phyloP scores from a whole-genome alignment of 768 basidiomycete genomes.

The Candolleomyces efflorescens region DNA sequence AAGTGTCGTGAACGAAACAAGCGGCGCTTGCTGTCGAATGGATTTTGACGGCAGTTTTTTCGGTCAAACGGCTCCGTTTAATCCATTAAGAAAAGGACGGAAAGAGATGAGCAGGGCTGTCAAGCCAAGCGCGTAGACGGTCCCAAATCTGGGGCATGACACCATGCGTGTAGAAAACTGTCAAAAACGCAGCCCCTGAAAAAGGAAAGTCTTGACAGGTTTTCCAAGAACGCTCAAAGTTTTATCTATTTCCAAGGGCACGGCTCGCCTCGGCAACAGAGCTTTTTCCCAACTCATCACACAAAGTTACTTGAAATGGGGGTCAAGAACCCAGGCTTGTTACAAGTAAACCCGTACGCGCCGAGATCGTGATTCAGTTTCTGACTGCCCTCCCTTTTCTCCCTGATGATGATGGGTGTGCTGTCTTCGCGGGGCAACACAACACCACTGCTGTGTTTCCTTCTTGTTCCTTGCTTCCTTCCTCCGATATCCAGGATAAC shows the following conservation, averaged over 20 bases:
- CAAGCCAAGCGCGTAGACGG: neutral
- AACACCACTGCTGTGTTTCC: neutral
- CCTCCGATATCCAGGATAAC: too few species aligned
- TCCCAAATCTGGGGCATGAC: slow-evolving; percentile 5
- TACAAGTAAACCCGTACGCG: neutral
- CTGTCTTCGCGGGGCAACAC: neutral
- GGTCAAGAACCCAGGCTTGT: slow-evolving; percentile 2
- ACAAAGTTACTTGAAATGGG: slow-evolving; percentile 1
- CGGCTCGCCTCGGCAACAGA: slow-evolving; percentile 1
- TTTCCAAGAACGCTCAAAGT: slow-evolving; percentile 1
- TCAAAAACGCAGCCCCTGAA: slow-evolving; percentile 2
- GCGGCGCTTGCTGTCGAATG: too few species aligned
- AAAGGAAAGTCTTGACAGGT: slow-evolving; percentile 5
- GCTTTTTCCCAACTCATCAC: slow-evolving; percentile 1
- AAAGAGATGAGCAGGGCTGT: neutral
- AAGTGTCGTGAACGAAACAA: slow-evolving; percentile 2
- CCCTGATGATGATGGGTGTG: neutral
- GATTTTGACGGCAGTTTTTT: slow-evolving; percentile 10
- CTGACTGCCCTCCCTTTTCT: neutral
- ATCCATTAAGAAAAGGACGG: slow-evolving; percentile 5
- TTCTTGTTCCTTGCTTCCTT: neutral
- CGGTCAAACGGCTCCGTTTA: slow-evolving; percentile 8
- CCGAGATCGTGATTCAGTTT: neutral
- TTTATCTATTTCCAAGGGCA: neutral
- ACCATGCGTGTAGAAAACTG: slow-evolving; percentile 7